A percentile compares a stretch with the other conserved stretches of the same genome.
Conservation (phyloP, 2,329 filamentous ascomycete species). For the Diaporthe nobilis region DNA sequence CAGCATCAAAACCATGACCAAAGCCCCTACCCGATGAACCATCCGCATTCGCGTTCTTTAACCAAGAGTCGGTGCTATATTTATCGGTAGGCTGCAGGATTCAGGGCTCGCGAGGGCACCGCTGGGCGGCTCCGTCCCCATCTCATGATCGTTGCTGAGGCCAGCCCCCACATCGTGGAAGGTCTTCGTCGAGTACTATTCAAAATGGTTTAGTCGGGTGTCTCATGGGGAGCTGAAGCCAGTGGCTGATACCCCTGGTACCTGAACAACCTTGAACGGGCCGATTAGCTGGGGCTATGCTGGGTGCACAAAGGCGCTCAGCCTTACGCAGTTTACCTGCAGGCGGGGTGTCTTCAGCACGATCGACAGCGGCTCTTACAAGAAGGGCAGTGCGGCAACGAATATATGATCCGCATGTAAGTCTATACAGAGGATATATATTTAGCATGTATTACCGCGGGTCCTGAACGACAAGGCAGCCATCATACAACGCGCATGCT, state of each 20-base stretch:
- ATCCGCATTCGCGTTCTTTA: neutral
- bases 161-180: neutral
- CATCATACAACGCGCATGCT: neutral
- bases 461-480: neutral
- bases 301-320: neutral
- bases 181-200: neutral
- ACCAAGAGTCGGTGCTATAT: neutral
- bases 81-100: neutral
- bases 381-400: neutral
- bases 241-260: neutral
- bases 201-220: neutral
- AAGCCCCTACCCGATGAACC: too few species aligned
- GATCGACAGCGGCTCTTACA: neutral
- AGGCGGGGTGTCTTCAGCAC: neutral
- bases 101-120: neutral
- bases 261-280: neutral
- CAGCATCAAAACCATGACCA: neutral
- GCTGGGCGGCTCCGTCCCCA: neutral
- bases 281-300: neutral
- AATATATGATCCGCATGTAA: neutral
- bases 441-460: neutral
- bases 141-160: neutral
- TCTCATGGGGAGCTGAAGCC: neutral
- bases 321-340: conserved; percentile 10
- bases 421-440: neutral